Percentiles rank a stretch among this genome's conserved stretches.
These are phyloP conservation scores for Cryphonectria naterciae DNA, from an alignment of 2,329 filamentous ascomycete genomes.

Conservation along the genomic window DNA sequence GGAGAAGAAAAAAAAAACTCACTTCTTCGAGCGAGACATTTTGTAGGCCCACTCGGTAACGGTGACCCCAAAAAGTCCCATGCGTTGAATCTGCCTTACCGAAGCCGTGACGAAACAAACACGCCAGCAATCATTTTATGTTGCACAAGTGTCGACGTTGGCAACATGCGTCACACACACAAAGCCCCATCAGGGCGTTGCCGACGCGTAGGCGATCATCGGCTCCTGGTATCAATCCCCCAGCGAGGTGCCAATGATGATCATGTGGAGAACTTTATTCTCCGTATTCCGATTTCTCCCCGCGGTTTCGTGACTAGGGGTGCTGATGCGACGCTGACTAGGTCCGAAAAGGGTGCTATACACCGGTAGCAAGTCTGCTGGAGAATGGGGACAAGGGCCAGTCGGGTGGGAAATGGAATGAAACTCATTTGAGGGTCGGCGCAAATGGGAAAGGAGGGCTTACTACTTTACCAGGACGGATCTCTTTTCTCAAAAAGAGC, in stretches of 20 bases:
- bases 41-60: not conserved
- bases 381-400: not conserved
- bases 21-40: no score
- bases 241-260: not conserved
- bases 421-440: slow-evolving; percentile 4
- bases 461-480: not conserved
- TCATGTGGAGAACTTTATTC: slow-evolving; percentile 8
- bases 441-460: slow-evolving; percentile 1
- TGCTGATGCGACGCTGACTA: slow-evolving; percentile 7
- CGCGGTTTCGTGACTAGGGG: slow-evolving; percentile 10
- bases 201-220: not conserved
- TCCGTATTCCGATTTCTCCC: slow-evolving; percentile 7
- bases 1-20: no score
- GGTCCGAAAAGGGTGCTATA: not conserved
- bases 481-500: not conserved
- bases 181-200: not conserved
- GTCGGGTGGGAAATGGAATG: not conserved
- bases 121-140: not conserved
- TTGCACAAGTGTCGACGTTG: not conserved
- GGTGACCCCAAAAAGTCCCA: not conserved
- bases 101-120: not conserved
- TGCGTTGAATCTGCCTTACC: not conserved
- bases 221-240: not conserved
- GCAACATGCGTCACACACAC: not conserved
- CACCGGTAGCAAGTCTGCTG: not conserved